Evolutionary conservation across 2,329 filamentous ascomycete genomes (phyloP).

Genomic region (Pezicula carpinea): DNA sequence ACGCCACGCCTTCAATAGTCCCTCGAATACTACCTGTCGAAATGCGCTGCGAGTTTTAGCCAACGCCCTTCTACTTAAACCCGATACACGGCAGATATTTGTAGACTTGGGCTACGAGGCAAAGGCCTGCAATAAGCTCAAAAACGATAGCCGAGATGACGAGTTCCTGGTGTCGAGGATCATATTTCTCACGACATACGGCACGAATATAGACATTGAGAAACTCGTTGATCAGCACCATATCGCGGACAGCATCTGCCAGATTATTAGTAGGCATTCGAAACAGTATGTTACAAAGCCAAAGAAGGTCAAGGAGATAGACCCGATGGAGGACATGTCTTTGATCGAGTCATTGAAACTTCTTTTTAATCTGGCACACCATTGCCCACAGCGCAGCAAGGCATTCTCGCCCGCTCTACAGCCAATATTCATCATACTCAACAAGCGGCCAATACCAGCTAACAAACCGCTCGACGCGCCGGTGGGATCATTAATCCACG

Average conservation of each 20-base stretch:
- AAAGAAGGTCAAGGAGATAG: constrained; percentile 24
- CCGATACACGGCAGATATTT: constrained; percentile 65
- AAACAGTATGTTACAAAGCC: constrained; percentile 40
- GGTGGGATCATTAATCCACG: constrained; percentile 70
- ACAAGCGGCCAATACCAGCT: constrained; percentile 50
- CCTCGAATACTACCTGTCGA: constrained; percentile 58
- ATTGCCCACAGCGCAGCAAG: constrained; percentile 56
- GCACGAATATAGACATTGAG: constrained; percentile 62
- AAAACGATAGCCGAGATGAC: constrained; percentile 71
- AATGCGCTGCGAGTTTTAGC: constrained; percentile 79
- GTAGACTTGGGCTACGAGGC: constrained; percentile 64
- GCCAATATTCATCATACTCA: constrained; percentile 67
- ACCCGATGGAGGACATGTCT: constrained; percentile 72
- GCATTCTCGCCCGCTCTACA: constrained; percentile 65
- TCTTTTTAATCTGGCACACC: constrained; percentile 81
- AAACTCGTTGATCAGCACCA: constrained; percentile 60
- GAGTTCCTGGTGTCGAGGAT: constrained; percentile 82
- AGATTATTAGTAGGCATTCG: constrained; percentile 68
- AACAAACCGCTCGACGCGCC: constrained; percentile 68
- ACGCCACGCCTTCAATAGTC: constrained; percentile 67
- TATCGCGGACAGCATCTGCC: constrained; percentile 63
- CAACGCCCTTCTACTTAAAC: constrained; percentile 72
- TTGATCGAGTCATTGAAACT: constrained; percentile 81
- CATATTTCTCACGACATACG: constrained; percentile 76
- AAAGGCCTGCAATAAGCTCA: constrained; percentile 66